Evolutionary conservation across 305 asterid species (phyloP).

Genomic region (Lippia alba): DNA sequence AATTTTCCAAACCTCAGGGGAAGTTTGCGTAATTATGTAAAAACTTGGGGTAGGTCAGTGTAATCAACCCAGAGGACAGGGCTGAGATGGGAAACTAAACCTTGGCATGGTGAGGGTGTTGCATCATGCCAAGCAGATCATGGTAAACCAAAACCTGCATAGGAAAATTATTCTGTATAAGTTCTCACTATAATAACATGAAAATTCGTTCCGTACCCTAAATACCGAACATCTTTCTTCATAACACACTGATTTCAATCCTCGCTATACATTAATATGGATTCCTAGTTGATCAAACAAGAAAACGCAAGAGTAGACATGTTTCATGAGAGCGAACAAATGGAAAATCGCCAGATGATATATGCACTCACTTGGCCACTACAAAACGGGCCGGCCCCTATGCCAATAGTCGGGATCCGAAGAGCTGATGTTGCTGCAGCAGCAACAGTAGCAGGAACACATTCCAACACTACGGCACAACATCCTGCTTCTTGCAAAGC

Average conservation of each 20-base stretch:
- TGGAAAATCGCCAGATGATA: no score
- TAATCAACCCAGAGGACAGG: no score
- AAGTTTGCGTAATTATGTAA: no score
- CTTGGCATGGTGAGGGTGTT: slow-evolving; percentile 97
- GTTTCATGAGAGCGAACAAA: neutral
- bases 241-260: neutral
- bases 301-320: neutral
- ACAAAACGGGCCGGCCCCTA: slow-evolving; percentile 93
- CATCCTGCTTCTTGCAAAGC: slow-evolving; percentile 95
- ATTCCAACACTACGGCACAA: slow-evolving; percentile 83
- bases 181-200: neutral
- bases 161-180: neutral
- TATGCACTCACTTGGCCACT: slow-evolving; percentile 76
- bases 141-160: slow-evolving; percentile 94
- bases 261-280: neutral
- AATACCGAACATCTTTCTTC: neutral
- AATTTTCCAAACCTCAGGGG: no score
- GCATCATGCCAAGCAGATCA: slow-evolving; percentile 93
- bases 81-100: slow-evolving; percentile 32
- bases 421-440: slow-evolving; percentile 93
- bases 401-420: slow-evolving; percentile 91
- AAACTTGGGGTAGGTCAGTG: no score
- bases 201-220: neutral
- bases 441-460: slow-evolving; percentile 93
- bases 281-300: neutral